Base-by-base conservation (phyloP, 352 stramenopile species). In the Phytophthora podocarpi region DNA sequence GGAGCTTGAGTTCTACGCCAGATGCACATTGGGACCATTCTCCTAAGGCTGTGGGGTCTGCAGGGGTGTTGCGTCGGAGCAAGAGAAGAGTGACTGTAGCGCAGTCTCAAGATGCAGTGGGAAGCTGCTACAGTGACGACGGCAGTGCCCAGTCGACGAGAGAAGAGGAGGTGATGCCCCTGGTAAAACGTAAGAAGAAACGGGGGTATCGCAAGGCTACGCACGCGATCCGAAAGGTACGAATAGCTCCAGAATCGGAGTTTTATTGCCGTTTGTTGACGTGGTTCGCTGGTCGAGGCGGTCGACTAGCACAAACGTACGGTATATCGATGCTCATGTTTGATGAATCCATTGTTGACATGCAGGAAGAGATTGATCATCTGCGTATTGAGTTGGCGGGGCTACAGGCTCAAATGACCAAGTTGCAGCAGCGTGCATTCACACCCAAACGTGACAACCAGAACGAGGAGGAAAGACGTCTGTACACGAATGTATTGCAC, bases 141-240 rank as follows among this genome's bases (percentile, higher is more conserved):
- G 32, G 12, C 5, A 52, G 28, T 18, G 9, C 32, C 15, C 55
- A 64, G 11, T 42, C 42, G 12, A 41, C 50, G n/a, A 27, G 16
- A 23, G 57, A 59, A 31, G 60, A 64, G 4, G 52, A 64, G 27
- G 27, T 31, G 10, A 20, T 21, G 15, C 13, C 35, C 2, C 40
- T 56, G 23, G 47, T 55, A 4, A 67, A 61, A 32, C 36, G 32
- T 10, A 70, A 39, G 40, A 72, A 66, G 47, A 63, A 64, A 32
- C 59, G 64, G 2, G 43, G 51, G 4, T 64, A 74, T 4, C 68
- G 68, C 18, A 76, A 76, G 39, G 68, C 64, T 12, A 74, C 68
- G 28, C 68, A 76, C 24, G 67, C 68, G 5, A 64, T 76, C 24
- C 59, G 68, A 21, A 76, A 76, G 57, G 67, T 76, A 52, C 45